Base-by-base conservation (phyloP, 192 early-diverging fungal species). In the Funneliformis geosporum region DNA sequence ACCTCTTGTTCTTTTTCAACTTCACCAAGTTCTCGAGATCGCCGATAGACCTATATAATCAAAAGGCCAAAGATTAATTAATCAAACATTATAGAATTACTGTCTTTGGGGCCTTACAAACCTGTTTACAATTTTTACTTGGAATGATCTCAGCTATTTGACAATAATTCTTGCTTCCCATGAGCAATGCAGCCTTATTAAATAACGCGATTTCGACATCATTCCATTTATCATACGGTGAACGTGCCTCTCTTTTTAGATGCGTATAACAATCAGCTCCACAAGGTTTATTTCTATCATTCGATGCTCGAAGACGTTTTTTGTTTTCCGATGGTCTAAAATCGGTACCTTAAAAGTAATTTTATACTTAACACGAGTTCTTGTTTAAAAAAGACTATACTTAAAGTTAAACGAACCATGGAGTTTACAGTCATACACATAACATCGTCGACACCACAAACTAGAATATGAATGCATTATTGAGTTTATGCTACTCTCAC, bases 381-480 rank as follows among this genome's bases (percentile, higher is more conserved):
- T 47, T 44, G 14, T 10, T 25, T n/a, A 40, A 12, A 43, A 5
- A 40, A 0, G 40, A 42, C 18, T 66, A 66, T 66, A 12, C 12
- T 10, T 38, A 64, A 69, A 69, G 10, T n/a, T 46, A 72, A 18
- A 67, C 39, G 33, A 39, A 79, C 77, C 77, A 79, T 79, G 77
- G 8, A 79, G 47, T 42, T 69, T 65, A 42, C 77, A 79, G 42
- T 79, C 66, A 44, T 79, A 79, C 11, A 79, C 66, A 40, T 79
- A 79, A 59, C 77, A 79, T 28, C 64, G 27, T 11, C 65, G 77
- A 40, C 77, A 79, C 77, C 77, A 79, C 8, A 69, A 42, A 76
- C 75, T 76, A 39, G 73, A 47, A 75, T 76, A 65, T 23, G 61
- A 76, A 46, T 43, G 75, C 60, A 44, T 65, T 23, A 76, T 65